These are phyloP conservation scores for Delonix regia DNA, from an alignment of 306 rosid genomes.

Conservation along the genomic window DNA sequence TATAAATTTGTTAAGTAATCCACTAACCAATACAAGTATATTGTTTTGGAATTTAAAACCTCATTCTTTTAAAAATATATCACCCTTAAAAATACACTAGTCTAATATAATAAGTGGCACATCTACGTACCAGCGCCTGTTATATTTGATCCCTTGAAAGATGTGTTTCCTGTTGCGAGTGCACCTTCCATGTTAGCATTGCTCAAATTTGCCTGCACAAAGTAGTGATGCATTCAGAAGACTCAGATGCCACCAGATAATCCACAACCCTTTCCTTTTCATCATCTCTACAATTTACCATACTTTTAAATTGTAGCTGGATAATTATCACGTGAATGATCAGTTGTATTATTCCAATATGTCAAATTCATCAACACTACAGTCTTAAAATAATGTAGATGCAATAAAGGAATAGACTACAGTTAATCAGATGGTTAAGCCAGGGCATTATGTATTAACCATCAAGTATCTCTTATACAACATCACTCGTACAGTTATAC, in stretches of 20 bases:
- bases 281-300: conserved; percentile 5
- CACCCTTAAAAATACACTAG: conserved; percentile 14
- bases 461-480: conserved; percentile 1
- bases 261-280: conserved; percentile 13
- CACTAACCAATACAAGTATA: background rate
- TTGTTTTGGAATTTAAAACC: conserved; percentile 8
- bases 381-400: background rate
- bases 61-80: conserved; percentile 9
- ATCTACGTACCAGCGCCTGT: conserved; percentile 77
- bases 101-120: conserved; percentile 7
- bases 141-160: conserved; percentile 80
- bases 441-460: conserved; percentile 22
- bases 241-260: conserved; percentile 16
- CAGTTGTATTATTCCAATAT: background rate
- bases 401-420: background rate
- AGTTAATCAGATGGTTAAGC: conserved; percentile 17
- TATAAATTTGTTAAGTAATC: background rate
- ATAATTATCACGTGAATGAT: conserved; percentile 1
- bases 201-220: conserved; percentile 80
- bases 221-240: conserved; percentile 30
- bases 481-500: background rate
- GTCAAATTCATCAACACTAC: background rate
- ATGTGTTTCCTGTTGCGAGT: conserved; percentile 85
- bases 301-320: background rate
- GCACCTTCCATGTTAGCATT: conserved; percentile 98